Percentiles rank a stretch among this genome's conserved stretches.
phyloP scores from a whole-genome alignment of 345 rosid genomes.

The Xanthoceras sorbifolium region DNA sequence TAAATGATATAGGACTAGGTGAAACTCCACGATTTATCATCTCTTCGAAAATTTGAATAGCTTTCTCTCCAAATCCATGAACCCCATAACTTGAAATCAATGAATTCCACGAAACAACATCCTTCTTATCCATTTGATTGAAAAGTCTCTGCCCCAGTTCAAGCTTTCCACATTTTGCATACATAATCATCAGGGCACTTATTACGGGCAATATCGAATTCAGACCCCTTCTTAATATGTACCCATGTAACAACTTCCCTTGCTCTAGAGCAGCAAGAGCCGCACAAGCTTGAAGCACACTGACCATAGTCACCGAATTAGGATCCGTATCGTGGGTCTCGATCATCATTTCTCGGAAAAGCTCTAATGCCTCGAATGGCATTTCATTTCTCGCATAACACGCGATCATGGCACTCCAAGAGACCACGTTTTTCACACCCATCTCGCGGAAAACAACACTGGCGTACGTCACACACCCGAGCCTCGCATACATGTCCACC shows the following conservation, averaged over 20 bases:
- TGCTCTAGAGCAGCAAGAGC: constrained; percentile 80
- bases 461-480: constrained; percentile 59
- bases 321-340: constrained; percentile 50
- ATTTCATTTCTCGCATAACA: constrained; percentile 70
- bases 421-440: constrained; percentile 68
- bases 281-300: constrained; percentile 94
- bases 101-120: constrained; percentile 86
- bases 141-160: constrained; percentile 66
- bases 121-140: constrained; percentile 62
- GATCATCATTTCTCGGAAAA: constrained; percentile 66
- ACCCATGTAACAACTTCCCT: constrained; percentile 83
- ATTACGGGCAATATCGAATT: constrained; percentile 74
- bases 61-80: constrained; percentile 80
- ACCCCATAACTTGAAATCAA: constrained; percentile 80
- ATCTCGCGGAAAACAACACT: constrained; percentile 59
- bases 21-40: constrained; percentile 60
- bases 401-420: constrained; percentile 94
- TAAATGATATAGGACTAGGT: constrained; percentile 68
- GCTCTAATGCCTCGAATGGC: constrained; percentile 64
- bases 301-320: constrained; percentile 83
- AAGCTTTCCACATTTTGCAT: constrained; percentile 79
- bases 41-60: constrained; percentile 59
- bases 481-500: constrained; percentile 86
- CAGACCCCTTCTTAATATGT: constrained; percentile 69
- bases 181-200: constrained; percentile 80